Percentiles rank a stretch among this genome's conserved stretches.
Conservation (phyloP, 179 eudicot species). For the Spinacia oleracea region DNA sequence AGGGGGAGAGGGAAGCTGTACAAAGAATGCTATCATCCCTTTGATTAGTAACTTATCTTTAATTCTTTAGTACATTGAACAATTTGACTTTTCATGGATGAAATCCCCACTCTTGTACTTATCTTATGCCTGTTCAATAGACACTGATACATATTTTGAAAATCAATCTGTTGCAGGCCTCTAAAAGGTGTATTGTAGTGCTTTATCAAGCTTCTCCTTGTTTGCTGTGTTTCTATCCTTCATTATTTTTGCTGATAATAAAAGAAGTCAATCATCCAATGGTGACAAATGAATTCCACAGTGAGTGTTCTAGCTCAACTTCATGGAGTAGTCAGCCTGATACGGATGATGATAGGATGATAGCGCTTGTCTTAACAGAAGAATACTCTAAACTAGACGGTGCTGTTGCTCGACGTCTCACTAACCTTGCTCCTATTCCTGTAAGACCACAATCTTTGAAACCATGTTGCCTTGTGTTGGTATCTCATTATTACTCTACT, state of each 20-base stretch:
- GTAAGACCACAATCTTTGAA: constrained; percentile 41
- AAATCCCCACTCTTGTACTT: not conserved
- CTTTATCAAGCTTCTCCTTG: not conserved
- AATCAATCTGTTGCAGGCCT: constrained; percentile 18
- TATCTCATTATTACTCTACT: not conserved
- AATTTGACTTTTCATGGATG: not conserved
- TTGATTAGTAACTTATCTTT: not conserved
- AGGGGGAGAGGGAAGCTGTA: not conserved
- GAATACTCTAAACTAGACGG: constrained; percentile 73
- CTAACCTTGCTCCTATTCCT: constrained; percentile 73
- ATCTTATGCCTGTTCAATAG: not conserved
- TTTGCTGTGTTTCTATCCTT: constrained; percentile 1
- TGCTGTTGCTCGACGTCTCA: constrained; percentile 66
- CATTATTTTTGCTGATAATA: constrained; percentile 4
- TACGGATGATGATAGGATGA: constrained; percentile 77
- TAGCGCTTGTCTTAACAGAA: constrained; percentile 75
- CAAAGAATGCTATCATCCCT: not conserved
- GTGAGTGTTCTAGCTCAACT: constrained; percentile 73
- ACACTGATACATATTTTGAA: not conserved
- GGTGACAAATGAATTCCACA: constrained; percentile 42
- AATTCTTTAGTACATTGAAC: not conserved
- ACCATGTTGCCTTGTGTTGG: not conserved
- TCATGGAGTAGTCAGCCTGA: constrained; percentile 67
- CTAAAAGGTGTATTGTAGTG: not conserved
- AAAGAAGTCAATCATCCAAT: constrained; percentile 20